Base-by-base conservation (phyloP, 192 early-diverging fungal species). In the Coemansia sp. region DNA sequence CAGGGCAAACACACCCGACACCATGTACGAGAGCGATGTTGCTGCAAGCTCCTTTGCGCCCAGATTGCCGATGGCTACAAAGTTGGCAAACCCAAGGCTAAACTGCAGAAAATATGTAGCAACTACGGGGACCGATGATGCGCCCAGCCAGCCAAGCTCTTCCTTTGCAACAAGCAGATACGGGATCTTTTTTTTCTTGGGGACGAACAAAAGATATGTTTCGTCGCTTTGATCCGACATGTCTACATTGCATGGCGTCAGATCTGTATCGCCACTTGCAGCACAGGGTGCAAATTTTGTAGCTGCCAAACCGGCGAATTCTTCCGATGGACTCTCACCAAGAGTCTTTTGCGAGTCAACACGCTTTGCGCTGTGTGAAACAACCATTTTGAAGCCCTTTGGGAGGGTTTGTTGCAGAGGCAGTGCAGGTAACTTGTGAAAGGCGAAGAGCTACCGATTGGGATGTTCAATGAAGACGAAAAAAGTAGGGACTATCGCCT, bases 21-120 rank as follows among this genome's bases (percentile, higher is more conserved):
- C 61, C 66, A 71, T 91, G 64, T 86, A 84, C 5, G 86, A 86
- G 21, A 92, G 70, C 5, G 90, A 86, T 1, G 89, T 83, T 0
- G 89, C 88, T 3, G 88, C 88, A 54, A 92, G 74, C 78, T 91
- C 87, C 61, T 82, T 78, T 44, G 87, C 69, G 18, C 86, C 85
- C 41, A 89, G 67, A 61, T 88, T 88, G 37, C 90, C 89, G 18
- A 90, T 78, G 5, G 83, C 79, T 42, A 90, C 76, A 52, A 90
- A 81, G 76, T 86, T 89, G 56, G 85, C 84, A 59, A 89, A 72
- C 56, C 87, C 85, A 16, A 92, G 69, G 40, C 85, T 86, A 64
- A 87, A 86, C 58, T 90, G 88, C 53, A 92, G 69, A 44, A 90
- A 64, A 69, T 88, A 90, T 5, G 89, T 89, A 38, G 81, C 50